A percentile compares a stretch with the other conserved stretches of the same genome.
Conservation (phyloP, 768 basidiomycete genomes). For the Paxillus involutus region DNA sequence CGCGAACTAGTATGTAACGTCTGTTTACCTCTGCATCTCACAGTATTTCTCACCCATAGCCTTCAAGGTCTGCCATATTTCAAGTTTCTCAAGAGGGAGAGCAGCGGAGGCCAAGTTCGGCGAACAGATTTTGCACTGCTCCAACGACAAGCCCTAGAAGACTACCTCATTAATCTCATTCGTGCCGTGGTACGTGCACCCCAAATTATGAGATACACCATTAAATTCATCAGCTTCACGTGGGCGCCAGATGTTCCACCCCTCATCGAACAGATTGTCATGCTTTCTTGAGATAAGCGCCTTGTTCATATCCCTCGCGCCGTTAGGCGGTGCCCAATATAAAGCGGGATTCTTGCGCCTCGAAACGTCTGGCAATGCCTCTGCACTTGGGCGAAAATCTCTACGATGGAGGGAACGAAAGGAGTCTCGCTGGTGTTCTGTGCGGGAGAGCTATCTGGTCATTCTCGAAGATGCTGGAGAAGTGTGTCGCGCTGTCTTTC, state of each 20-base stretch:
- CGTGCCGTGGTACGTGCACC: conserved; percentile 72
- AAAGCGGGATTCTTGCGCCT: conserved; percentile 86
- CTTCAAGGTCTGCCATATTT: conserved; percentile 81
- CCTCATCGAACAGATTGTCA: conserved; percentile 84
- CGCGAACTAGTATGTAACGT: conserved; percentile 60
- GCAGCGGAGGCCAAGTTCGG: conserved; percentile 49
- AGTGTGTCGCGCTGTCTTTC: conserved; percentile 40
- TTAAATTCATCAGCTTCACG: neutral
- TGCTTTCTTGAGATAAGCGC: conserved; percentile 93
- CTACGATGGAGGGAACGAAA: conserved; percentile 57
- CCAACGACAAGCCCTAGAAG: conserved; percentile 82
- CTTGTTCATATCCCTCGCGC: conserved; percentile 77
- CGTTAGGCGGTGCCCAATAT: conserved; percentile 80
- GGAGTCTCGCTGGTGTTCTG: conserved; percentile 83
- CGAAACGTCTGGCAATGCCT: conserved; percentile 49
- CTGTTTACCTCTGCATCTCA: neutral
- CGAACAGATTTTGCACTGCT: conserved; percentile 77
- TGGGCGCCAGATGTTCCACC: conserved; percentile 86
- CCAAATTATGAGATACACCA: neutral
- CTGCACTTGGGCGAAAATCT: conserved; percentile 66
- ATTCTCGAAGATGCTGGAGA: conserved; percentile 85
- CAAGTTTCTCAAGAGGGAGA: conserved; percentile 75
- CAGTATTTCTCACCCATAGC: neutral
- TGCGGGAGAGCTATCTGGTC: conserved; percentile 90
- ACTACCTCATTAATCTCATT: conserved; percentile 85